These are phyloP conservation scores for Hypericum perforatum DNA, from an alignment of 345 rosid genomes.

Conservation along the genomic window DNA sequence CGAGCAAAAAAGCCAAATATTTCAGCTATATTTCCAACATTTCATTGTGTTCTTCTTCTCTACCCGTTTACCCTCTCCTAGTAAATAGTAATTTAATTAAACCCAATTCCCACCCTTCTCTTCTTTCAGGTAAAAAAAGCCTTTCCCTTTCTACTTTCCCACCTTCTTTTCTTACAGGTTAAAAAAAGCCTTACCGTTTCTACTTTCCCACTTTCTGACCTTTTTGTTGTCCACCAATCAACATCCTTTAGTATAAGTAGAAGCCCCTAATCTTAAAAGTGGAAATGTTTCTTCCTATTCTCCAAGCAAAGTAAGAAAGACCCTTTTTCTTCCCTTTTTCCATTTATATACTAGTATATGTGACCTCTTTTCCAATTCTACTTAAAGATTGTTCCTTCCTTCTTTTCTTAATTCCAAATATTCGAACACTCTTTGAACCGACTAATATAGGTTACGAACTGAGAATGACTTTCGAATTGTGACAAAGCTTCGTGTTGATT, in stretches of 20 bases:
- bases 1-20: no score
- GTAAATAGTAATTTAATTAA: no score
- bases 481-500: not conserved
- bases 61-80: not conserved
- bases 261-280: not conserved
- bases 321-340: not conserved
- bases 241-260: not conserved
- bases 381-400: conserved; percentile 16
- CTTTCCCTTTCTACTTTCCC: no score
- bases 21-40: not conserved
- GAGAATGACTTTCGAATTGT: no score
- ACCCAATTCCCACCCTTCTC: no score
- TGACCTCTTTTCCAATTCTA: conserved; percentile 3
- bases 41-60: not conserved
- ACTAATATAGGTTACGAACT: no score
- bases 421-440: no score
- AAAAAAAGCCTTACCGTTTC: no score
- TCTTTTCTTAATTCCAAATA: conserved; percentile 6
- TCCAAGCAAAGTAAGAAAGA: conserved; percentile 15
- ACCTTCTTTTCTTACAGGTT: conserved; percentile 6
- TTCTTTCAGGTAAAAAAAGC: no score
- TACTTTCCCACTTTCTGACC: not conserved
- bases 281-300: conserved; percentile 3
- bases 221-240: conserved; percentile 2
- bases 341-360: not conserved